Evolutionary conservation across 495 filamentous ascomycete species (phyloP), one percentile per base, ranked within the genome.

Genomic region (Hypoxylon rickii): DNA sequence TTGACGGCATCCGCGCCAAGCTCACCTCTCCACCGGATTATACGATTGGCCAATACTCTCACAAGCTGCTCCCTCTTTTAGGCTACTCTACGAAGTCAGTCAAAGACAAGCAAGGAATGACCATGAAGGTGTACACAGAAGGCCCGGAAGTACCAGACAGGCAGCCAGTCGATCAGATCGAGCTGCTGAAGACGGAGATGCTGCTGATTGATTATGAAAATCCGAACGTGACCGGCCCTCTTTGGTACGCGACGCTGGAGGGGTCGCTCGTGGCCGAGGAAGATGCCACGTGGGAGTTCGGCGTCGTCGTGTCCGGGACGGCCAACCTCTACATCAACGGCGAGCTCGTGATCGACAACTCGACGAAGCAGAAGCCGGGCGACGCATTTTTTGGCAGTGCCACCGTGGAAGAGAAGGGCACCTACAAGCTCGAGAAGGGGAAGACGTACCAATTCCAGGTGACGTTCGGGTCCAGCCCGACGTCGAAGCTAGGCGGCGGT

Each of bases 241-340:
- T 81, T 3, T 89, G 79, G 75, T 89, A 84, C 46, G 80, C 81
- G 8, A 79, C 82, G 43, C 77, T 87, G 42, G 85, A 87, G 55
- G 85, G 83, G 7, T 71, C 64, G 17, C 79, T 83, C 39, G 75
- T 74, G 1, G 81, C 86, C 2, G 80, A 85, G 32, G 79, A 83
- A 54, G 75, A 77, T 43, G 51, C 60, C 3, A 68, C 63, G n/a
- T 77, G 70, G 55, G 71, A 76, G 29, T 83, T 91, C 44, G 83
- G 86, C 3, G 75, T 90, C 12, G 84, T 83, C 2, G 86, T 88
- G 8, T 82, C 81, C 34, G 88, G 88, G 3, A 82, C 84, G 5
- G 86, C 84, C 1, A 79, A 79, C 29, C 74, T 90, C 2, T 82
- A 79, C 38, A 76, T 91, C 11, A 81, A 91, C 52, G 86, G 72